A percentile compares a stretch with the other conserved stretches of the same genome.
Conservation (phyloP, 331 rosid species). For the Malus hybrid region DNA sequence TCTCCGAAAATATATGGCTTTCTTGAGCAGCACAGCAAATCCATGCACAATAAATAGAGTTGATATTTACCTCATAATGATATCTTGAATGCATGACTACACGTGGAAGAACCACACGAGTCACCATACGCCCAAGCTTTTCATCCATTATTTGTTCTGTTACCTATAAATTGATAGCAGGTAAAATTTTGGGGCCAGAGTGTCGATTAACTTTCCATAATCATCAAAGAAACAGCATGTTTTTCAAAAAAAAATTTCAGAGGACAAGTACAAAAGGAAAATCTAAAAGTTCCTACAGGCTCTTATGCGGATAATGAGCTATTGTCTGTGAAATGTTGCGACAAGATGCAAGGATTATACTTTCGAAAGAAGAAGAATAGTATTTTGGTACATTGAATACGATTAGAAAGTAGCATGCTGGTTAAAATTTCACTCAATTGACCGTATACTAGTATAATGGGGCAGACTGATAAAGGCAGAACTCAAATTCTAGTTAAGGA, state of each 20-base stretch:
- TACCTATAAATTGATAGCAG: constrained; percentile 44
- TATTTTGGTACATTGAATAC: background rate
- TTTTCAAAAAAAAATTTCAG: background rate
- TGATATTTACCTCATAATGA: constrained; percentile 68
- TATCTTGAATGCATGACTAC: constrained; percentile 93
- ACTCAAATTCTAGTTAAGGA: background rate
- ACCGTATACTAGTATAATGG: background rate
- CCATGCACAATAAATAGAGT: background rate
- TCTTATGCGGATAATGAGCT: too few relatives aligned
- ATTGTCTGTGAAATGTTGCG: background rate
- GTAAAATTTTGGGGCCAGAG: constrained; percentile 8
- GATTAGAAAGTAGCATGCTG: background rate
- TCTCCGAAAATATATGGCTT: background rate
- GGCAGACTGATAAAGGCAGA: background rate
- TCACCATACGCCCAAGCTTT: constrained; percentile 80
- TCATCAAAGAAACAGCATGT: background rate
- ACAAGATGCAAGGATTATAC: background rate
- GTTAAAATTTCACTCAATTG: background rate
- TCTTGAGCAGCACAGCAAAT: background rate
- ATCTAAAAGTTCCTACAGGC: too few relatives aligned
- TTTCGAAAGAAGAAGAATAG: background rate
- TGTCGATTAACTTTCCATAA: constrained; percentile 4
- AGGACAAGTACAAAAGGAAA: too few relatives aligned
- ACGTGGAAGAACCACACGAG: constrained; percentile 95
- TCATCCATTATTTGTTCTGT: constrained; percentile 90